Conservation (phyloP, 306 rosid genomes). For the Prunus campanulata region DNA sequence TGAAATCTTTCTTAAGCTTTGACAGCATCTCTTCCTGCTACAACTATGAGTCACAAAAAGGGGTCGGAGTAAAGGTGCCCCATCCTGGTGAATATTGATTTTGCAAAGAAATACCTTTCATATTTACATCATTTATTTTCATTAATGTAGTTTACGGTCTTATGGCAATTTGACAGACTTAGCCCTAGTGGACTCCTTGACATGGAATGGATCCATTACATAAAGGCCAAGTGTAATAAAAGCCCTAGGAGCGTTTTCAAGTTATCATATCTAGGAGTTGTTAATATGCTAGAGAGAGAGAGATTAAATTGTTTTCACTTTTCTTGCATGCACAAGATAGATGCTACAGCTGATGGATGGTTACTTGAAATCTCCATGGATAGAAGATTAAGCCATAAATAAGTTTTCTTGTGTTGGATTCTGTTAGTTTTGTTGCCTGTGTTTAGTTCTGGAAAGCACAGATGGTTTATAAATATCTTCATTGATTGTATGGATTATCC, state of each 20-base stretch:
- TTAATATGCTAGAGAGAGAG: not conserved
- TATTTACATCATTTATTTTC: no score
- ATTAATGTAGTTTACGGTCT: no score
- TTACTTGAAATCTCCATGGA: not conserved
- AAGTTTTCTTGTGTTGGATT: not conserved
- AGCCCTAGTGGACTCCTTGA: no score
- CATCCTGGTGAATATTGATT: no score
- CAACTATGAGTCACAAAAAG: not conserved
- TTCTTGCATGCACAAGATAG: no score
- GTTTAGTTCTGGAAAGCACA: not conserved
- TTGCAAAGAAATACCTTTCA: no score
- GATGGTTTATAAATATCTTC: not conserved
- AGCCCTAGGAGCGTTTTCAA: not conserved
- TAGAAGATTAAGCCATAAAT: not conserved
- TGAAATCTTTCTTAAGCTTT: not conserved
- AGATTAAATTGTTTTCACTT: no score
- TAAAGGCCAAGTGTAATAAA: no score
- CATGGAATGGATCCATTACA: no score
- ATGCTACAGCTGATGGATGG: no score
- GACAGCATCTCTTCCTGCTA: not conserved
- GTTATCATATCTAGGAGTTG: not conserved
- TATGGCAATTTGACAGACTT: no score
- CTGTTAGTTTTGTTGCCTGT: not conserved
- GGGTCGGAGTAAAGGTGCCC: no score
- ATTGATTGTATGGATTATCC: not conserved